Evolutionary conservation across 1,284 basidiomycete species (phyloP).

Genomic region (Rhodotorula sp.): DNA sequence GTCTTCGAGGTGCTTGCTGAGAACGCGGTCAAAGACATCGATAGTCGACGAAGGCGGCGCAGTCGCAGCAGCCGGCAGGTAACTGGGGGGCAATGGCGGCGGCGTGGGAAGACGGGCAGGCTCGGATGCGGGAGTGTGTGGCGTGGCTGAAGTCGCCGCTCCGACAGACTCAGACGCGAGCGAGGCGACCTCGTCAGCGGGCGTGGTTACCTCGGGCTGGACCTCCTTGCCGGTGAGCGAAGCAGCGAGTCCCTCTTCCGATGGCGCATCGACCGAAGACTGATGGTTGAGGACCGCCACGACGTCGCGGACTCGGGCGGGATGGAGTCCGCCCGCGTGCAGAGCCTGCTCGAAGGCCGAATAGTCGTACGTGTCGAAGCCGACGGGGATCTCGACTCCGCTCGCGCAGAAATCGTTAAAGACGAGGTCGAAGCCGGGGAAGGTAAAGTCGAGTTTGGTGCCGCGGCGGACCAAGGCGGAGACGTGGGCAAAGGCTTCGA

Average conservation of each 20-base stretch:
- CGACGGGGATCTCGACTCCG: constrained; percentile 20
- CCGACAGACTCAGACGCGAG: constrained; percentile 6
- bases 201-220: constrained; percentile 3
- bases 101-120: constrained; percentile 27
- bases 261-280: constrained; percentile 23
- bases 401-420: constrained; percentile 30
- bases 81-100: constrained; percentile 35
- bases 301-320: constrained; percentile 13
- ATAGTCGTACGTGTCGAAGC: constrained; percentile 18
- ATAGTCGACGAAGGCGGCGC: constrained; percentile 3
- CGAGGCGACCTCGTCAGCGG: constrained; percentile 38
- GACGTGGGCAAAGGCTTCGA: constrained; percentile 33
- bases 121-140: constrained; percentile 11
- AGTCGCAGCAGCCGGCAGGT: constrained; percentile 11
- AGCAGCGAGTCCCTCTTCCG: constrained; percentile 14
- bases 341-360: constrained; percentile 20
- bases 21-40: not conserved
- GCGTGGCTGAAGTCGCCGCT: constrained; percentile 22
- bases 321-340: constrained; percentile 6
- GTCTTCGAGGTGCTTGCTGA: constrained; percentile 29
- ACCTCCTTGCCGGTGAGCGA: constrained; percentile 15
- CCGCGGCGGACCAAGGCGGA: constrained; percentile 4
- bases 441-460: constrained; percentile 9
- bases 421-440: constrained; percentile 35
- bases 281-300: constrained; percentile 32